Evolutionary conservation across 139 green algal genomes (phyloP).

Genomic region (Chlorella sp.): DNA sequence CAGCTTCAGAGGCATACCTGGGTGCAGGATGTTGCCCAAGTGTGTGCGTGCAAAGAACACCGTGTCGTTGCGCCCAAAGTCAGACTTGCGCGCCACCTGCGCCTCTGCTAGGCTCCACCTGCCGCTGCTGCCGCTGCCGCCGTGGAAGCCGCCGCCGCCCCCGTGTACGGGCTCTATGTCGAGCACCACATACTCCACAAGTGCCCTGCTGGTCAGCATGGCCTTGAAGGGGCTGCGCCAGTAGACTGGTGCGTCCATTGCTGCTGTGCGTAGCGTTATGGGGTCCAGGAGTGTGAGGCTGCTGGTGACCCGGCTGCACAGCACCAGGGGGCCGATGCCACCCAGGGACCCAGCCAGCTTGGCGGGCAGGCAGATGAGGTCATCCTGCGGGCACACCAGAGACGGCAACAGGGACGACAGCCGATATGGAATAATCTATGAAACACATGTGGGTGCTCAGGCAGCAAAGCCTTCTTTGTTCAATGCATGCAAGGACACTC

Average conservation of each 20-base stretch:
- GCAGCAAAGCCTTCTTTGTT: no score
- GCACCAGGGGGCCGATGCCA: conserved; percentile 80
- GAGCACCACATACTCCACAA: conserved; percentile 81
- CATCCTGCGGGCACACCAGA: conserved; percentile 83
- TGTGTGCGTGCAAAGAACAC: conserved; percentile 73
- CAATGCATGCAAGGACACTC: no score
- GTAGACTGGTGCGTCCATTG: conserved; percentile 62
- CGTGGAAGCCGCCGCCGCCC: neutral
- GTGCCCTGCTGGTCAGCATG: conserved; percentile 42
- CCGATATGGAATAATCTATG: no score
- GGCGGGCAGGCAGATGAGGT: conserved; percentile 84
- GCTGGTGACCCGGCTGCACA: conserved; percentile 81
- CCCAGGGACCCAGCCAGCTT: conserved; percentile 69
- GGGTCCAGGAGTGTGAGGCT: conserved; percentile 82
- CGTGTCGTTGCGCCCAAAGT: conserved; percentile 91
- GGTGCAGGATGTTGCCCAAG: conserved; percentile 78
- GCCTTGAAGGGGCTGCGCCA: conserved; percentile 66
- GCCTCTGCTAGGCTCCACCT: conserved; percentile 35
- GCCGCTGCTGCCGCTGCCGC: neutral
- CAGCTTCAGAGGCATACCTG: conserved; percentile 37
- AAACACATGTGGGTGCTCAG: no score
- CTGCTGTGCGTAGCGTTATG: conserved; percentile 47
- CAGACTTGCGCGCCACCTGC: conserved; percentile 68
- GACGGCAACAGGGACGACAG: no score
- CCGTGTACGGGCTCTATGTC: conserved; percentile 71